These are phyloP conservation scores for Dysphania ambrosioides DNA, from an alignment of 148 eudicot genomes.

Conservation along the genomic window DNA sequence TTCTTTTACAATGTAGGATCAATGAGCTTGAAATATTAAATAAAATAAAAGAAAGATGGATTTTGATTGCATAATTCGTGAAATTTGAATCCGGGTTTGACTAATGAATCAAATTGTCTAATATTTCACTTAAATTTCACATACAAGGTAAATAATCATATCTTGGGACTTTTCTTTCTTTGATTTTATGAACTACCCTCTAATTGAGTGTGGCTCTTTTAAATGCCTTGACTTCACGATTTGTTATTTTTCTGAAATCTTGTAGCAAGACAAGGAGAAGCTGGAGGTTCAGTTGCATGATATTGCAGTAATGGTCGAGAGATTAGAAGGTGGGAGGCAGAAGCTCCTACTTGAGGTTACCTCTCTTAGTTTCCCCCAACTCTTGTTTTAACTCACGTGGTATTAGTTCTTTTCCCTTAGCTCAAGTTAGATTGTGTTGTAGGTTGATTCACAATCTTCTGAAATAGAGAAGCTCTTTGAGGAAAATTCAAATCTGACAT, in stretches of 20 bases:
- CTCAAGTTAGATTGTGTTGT: constrained; percentile 27
- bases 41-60: not conserved
- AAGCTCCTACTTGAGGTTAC: constrained; percentile 83
- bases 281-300: constrained; percentile 89
- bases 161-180: not conserved
- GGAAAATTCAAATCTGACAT: constrained; percentile 71
- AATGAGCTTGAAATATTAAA: too few relatives aligned
- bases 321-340: constrained; percentile 86
- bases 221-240: not conserved
- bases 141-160: not conserved
- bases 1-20: not conserved
- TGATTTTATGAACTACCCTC: not conserved
- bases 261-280: constrained; percentile 87
- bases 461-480: constrained; percentile 95
- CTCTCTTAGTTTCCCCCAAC: not conserved
- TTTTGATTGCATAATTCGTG: not conserved
- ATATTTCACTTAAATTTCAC: not conserved
- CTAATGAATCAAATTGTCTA: not conserved
- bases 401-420: not conserved
- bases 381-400: not conserved
- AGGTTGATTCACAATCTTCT: constrained; percentile 95
- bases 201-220: constrained; percentile 3
- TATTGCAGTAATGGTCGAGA: constrained; percentile 89
- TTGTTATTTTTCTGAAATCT: not conserved
- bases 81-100: not conserved